These are phyloP conservation scores for Candida sakaeoensis DNA, from an alignment of 805 yeast genomes.

Conservation along the genomic window DNA sequence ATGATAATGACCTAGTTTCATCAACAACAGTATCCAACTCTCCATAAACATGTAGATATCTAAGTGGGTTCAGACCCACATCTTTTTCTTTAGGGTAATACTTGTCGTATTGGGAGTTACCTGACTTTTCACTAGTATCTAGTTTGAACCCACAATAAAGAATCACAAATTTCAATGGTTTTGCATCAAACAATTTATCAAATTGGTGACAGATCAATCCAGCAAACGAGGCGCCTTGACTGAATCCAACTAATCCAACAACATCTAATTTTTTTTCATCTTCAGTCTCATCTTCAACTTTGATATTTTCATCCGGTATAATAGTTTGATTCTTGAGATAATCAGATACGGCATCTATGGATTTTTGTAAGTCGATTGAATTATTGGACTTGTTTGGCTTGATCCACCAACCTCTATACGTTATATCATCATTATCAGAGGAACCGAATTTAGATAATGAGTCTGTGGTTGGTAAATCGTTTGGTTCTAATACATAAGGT, in stretches of 20 bases:
- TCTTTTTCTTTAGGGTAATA: constrained; percentile 25
- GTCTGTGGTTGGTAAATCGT: constrained; percentile 72
- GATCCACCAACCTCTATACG: constrained; percentile 74
- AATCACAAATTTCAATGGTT: constrained; percentile 62
- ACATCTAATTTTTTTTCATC: constrained; percentile 51
- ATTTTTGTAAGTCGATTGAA: constrained; percentile 45
- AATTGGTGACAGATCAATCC: constrained; percentile 64
- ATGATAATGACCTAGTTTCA: constrained; percentile 59
- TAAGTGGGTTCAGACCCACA: constrained; percentile 21
- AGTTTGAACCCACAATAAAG: constrained; percentile 63
- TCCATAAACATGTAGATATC: constrained; percentile 73
- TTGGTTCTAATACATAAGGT: constrained; percentile 59
- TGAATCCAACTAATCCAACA: constrained; percentile 85
- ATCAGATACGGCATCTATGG: constrained; percentile 44
- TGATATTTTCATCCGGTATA: constrained; percentile 24
- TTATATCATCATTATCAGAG: constrained; percentile 26
- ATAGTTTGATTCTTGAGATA: constrained; percentile 57
- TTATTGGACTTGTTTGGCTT: constrained; percentile 45
- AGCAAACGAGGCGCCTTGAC: constrained; percentile 91
- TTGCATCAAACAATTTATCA: constrained; percentile 45
- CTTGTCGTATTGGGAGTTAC: constrained; percentile 22
- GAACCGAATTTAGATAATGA: constrained; percentile 49
- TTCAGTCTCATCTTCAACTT: constrained; percentile 18
- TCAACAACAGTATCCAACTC: constrained; percentile 84
- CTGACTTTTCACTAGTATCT: constrained; percentile 22